Evolutionary conservation across 2,329 filamentous ascomycete species (phyloP).

Genomic region (Claviceps pazoutovae): DNA sequence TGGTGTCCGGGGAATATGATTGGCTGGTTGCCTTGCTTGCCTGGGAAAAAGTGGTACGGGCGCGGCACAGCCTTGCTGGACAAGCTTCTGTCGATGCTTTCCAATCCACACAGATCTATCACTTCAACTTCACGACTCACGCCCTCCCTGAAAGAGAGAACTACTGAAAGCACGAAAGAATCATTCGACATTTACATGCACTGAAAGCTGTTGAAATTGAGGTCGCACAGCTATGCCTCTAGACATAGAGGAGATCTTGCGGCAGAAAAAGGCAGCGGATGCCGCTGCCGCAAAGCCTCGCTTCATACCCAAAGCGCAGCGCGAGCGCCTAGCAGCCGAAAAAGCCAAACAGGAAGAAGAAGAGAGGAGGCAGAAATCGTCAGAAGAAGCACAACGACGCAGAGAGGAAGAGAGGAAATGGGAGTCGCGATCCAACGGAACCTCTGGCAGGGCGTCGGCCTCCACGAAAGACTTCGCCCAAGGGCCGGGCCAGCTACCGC

Average conservation of each 20-base stretch:
- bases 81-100: not conserved
- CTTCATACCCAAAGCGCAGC: conserved; percentile 71
- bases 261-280: conserved; percentile 75
- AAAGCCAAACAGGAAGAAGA: conserved; percentile 59
- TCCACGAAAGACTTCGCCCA: conserved; percentile 13
- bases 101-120: not conserved
- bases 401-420: conserved; percentile 45
- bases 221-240: conserved; percentile 28
- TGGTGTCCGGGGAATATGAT: conserved; percentile 2
- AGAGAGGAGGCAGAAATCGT: conserved; percentile 33
- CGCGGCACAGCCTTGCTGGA: conserved; percentile 6
- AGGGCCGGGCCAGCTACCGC: conserved; percentile 9
- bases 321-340: conserved; percentile 67
- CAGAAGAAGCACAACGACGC: conserved; percentile 54
- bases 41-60: not conserved
- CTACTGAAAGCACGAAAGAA: not conserved
- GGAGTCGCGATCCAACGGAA: conserved; percentile 15
- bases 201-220: too few species aligned
- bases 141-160: not conserved
- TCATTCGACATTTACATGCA: not conserved
- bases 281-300: conserved; percentile 76
- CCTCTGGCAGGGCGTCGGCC: conserved; percentile 7
- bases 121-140: not conserved
- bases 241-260: conserved; percentile 73
- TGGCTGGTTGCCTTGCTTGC: not conserved